Evolutionary conservation across 495 filamentous ascomycete species (phyloP).

Genomic region (Rusavskia elegans): DNA sequence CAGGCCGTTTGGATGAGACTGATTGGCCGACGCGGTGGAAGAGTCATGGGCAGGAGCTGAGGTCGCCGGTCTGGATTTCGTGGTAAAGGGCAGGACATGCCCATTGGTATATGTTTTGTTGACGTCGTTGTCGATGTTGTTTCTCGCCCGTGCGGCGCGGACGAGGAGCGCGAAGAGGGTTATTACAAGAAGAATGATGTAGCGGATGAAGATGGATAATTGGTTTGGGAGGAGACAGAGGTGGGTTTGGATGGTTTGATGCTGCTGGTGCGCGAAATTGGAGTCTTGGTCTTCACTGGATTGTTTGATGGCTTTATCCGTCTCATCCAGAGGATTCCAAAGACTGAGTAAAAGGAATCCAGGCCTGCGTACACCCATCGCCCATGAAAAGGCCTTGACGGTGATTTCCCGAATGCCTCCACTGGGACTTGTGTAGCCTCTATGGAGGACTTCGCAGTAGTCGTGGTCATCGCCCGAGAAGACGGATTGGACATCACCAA

Average conservation of each 20-base stretch:
- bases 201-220: slow-evolving; percentile 63
- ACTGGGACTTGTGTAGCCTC: slow-evolving; percentile 40
- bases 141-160: not conserved
- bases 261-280: slow-evolving; percentile 6
- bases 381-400: slow-evolving; percentile 84
- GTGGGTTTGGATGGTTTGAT: slow-evolving; percentile 60
- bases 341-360: slow-evolving; percentile 80
- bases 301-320: not conserved
- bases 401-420: slow-evolving; percentile 73
- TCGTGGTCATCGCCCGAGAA: slow-evolving; percentile 98
- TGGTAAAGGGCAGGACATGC: not conserved
- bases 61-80: not conserved
- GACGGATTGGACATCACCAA: slow-evolving; percentile 61
- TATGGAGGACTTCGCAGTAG: slow-evolving; percentile 81
- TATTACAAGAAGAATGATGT: slow-evolving; percentile 32
- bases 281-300: slow-evolving; percentile 34
- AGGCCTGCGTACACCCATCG: slow-evolving; percentile 86
- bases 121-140: not conserved
- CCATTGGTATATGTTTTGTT: not conserved
- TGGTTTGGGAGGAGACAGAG: slow-evolving; percentile 87
- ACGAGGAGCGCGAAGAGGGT: not conserved
- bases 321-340: slow-evolving; percentile 66
- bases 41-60: not conserved
- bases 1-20: not conserved
- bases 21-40: not conserved